Evolutionary conservation across 306 rosid genomes (phyloP), one percentile per base, ranked within the genome.

Genomic region (Cyclanthera cordifolia): DNA sequence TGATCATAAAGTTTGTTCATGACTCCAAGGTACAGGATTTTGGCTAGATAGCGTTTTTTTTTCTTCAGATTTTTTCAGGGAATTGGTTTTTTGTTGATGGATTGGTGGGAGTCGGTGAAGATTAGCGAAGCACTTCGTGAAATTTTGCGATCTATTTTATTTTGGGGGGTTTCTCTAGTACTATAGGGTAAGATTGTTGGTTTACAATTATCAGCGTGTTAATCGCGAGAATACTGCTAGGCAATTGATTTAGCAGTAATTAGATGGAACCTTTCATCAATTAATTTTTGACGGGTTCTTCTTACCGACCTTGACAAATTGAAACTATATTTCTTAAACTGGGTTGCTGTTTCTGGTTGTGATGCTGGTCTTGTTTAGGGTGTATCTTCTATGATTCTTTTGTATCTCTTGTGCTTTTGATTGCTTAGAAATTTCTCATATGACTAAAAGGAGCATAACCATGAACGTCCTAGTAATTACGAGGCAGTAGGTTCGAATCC

Each of bases 11-110:
- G 13, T 71, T 72, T 34, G 79, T 76, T 76, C 80, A 72, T 71
- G 83, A 71, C 74, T 34, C 71, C 43, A 79, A 79, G 83, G 84
- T 79, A 74, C 39, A n/a, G 48, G 67, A 13, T 73, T 70, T 77
- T 73, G 16, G 23, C 41, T 57, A 30, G 14, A 2, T 9, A 59
- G 16, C 13, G 11, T 9, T 34, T 32, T 30, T 20, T 19, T 25
- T 23, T 14, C 5, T 13, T 3, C 25, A 9, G 53, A 32, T 48
- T 48, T 68, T 37, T 37, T 37, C 43, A 19, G 59, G 19, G 16
- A 69, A 7, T 46, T 46, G 19, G 6, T 19, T 74, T 71, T 27
- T 51, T 16, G 6, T 41, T 34, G 53, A 6, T 64, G 51, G 52
- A 41, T 64, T 64, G 70, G n/a, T 17, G 68, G n/a, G n/a, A n/a